Evolutionary conservation across 768 basidiomycete species (phyloP).

Genomic region (Hemileccinum rubropunctum): DNA sequence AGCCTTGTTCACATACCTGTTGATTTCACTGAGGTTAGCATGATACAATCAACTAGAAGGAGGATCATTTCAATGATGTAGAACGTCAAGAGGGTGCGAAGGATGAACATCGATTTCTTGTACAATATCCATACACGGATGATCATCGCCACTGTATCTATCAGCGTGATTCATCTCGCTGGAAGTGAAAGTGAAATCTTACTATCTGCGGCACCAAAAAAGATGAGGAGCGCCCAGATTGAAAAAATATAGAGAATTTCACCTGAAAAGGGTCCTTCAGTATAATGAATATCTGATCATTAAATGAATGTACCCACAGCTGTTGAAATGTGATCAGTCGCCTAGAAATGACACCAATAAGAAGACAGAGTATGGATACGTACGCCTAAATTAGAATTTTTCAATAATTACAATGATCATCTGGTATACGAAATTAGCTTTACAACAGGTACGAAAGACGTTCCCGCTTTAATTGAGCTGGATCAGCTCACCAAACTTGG

Average conservation of each 20-base stretch:
- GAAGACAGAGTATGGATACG: no score
- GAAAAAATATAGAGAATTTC: not conserved
- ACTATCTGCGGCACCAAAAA: not conserved
- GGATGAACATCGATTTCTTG: no score
- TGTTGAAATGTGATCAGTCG: not conserved
- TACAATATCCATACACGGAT: not conserved
- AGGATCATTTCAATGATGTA: not conserved
- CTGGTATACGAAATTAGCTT: not conserved
- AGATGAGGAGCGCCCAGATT: not conserved
- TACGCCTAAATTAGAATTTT: not conserved
- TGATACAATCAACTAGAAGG: no score
- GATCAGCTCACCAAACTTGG: not conserved
- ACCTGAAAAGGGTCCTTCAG: not conserved
- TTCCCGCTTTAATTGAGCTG: not conserved
- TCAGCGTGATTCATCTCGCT: not conserved
- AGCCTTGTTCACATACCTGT: no score
- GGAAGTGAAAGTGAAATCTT: no score
- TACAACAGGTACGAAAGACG: not conserved
- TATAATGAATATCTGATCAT: not conserved
- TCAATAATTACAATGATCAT: not conserved
- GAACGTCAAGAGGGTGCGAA: accelerated
- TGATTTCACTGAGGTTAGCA: no score
- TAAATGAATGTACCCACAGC: not conserved
- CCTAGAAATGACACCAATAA: not conserved
- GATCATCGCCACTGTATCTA: not conserved